A percentile compares a stretch with the other conserved stretches of the same genome.
Evolutionary conservation across 2,329 filamentous ascomycete genomes (phyloP).

Genomic region (Colletotrichum godetiae): DNA sequence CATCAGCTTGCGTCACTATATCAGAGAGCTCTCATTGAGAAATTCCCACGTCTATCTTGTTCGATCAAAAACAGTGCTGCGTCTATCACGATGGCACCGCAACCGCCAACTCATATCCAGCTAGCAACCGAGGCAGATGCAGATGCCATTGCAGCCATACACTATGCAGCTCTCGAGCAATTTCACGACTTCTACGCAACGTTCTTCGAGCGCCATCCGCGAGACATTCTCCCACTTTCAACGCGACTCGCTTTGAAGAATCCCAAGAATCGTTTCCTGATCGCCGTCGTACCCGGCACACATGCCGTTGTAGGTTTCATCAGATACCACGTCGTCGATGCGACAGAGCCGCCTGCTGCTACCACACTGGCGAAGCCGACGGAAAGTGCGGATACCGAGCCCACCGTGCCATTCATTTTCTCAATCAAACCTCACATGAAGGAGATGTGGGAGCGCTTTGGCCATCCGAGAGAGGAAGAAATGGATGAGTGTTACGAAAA

Average conservation of each 20-base stretch:
- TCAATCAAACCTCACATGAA: conserved; percentile 35
- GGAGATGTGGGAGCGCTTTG: conserved; percentile 39
- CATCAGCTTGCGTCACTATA: background rate
- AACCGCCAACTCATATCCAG: background rate
- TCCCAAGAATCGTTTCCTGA: conserved; percentile 23
- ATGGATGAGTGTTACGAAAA: conserved; percentile 39
- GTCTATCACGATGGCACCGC: background rate
- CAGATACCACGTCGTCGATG: conserved; percentile 27
- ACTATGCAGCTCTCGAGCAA: conserved; percentile 35
- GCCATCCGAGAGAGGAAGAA: conserved; percentile 24
- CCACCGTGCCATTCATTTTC: conserved; percentile 25
- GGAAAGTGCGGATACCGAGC: background rate
- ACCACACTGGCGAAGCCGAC: background rate
- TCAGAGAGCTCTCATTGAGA: background rate
- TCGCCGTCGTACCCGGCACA: conserved; percentile 15
- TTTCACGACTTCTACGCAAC: conserved; percentile 38
- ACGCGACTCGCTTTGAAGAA: conserved; percentile 18
- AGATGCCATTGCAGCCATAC: conserved; percentile 30
- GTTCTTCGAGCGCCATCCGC: conserved; percentile 34
- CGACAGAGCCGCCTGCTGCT: background rate
- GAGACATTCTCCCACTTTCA: conserved; percentile 21
- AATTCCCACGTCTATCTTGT: background rate
- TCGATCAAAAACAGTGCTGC: background rate
- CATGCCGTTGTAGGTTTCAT: conserved; percentile 33
- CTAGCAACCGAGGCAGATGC: conserved; percentile 30